Base-by-base conservation (phyloP, 768 basidiomycete species). In the Boletus subparvulus region DNA sequence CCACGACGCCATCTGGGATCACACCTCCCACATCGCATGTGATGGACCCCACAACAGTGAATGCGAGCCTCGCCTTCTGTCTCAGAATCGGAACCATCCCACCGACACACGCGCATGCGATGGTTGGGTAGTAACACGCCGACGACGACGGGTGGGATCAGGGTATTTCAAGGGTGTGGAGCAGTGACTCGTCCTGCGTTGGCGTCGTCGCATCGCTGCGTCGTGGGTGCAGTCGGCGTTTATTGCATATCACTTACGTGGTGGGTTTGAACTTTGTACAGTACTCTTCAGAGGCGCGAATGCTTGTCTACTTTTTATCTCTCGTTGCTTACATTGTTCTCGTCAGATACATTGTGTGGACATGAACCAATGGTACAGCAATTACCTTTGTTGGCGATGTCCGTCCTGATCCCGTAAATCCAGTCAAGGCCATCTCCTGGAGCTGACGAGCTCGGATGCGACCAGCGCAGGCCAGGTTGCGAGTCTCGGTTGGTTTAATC, bases 401-500 rank as follows among this genome's bases (percentile, higher is more conserved):
- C 39, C 33, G 42, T 14, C 26, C 43, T 59, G 33, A 65, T 37
- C 21, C 12, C 21, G 21, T 42, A 6, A 3, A 16, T 49, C 32
- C 19, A 82, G 85, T 63, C 88, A 90, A 78, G 85, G 86, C 4
- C 89, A 91, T 68, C 78, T 92, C 12, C 75, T 91, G 30, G 90
- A 92, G 71, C 78, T 92, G 35, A 79, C 1, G 84, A 88, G 54
- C 41, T 69, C 60, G 4, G 68, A 69, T 6, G 64, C 61, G 1
- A 58, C 21, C 21, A 21, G 21, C 21, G 21, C 21, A 21, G 21
- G 21, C 21, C 21, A 21, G 21, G 21, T 21, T 21, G 21, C 21
- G 21, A 21, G 21, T 21, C 21, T 21, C 21, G 21, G 21, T 21
- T 21, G 21, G 21, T 21, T 21, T 21, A 21, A 21, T 21, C 21